Percentiles rank a stretch among this genome's conserved stretches.
Evolutionary conservation across 129 eudicot species (phyloP).

Genomic region (Scalesia atractyloides): DNA sequence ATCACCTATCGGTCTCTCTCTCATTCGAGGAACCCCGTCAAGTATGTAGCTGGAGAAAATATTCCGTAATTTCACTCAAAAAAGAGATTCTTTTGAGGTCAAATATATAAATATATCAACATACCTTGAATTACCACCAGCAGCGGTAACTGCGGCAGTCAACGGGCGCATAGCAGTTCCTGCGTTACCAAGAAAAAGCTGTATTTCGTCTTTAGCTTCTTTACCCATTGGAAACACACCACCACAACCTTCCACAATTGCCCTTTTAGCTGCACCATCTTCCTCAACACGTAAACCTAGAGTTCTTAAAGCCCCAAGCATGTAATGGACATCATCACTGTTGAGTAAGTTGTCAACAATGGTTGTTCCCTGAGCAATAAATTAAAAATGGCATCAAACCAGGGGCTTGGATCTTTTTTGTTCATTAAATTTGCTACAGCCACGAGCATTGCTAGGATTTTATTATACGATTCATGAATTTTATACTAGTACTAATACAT

Average conservation of each 20-base stretch:
- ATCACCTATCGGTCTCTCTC: slow-evolving; percentile 98
- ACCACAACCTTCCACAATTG: slow-evolving; percentile 86
- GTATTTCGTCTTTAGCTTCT: slow-evolving; percentile 70
- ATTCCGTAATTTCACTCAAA: not conserved
- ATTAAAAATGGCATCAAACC: slow-evolving; percentile 5
- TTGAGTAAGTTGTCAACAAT: slow-evolving; percentile 80
- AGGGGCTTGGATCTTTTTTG: no score
- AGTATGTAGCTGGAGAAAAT: slow-evolving; percentile 67
- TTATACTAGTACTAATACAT: not conserved
- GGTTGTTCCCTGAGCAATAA: slow-evolving; percentile 74
- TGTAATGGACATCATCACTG: slow-evolving; percentile 96
- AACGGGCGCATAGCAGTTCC: slow-evolving; percentile 99
- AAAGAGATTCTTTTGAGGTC: not conserved
- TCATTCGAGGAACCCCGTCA: slow-evolving; percentile 98
- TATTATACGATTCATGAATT: no score
- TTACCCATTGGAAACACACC: slow-evolving; percentile 84
- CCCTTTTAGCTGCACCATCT: slow-evolving; percentile 64
- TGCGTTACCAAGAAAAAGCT: slow-evolving; percentile 96
- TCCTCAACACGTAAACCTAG: slow-evolving; percentile 90
- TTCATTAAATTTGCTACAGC: no score
- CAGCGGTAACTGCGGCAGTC: slow-evolving; percentile 94
- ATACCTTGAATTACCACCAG: slow-evolving; percentile 93
- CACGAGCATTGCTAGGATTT: no score
- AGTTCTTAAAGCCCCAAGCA: slow-evolving; percentile 91
- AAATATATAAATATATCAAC: not conserved